A percentile compares a stretch with the other conserved stretches of the same genome.
Conservation (phyloP, 2,329 filamentous ascomycete species). For the Cladophialophora chaetospira region DNA sequence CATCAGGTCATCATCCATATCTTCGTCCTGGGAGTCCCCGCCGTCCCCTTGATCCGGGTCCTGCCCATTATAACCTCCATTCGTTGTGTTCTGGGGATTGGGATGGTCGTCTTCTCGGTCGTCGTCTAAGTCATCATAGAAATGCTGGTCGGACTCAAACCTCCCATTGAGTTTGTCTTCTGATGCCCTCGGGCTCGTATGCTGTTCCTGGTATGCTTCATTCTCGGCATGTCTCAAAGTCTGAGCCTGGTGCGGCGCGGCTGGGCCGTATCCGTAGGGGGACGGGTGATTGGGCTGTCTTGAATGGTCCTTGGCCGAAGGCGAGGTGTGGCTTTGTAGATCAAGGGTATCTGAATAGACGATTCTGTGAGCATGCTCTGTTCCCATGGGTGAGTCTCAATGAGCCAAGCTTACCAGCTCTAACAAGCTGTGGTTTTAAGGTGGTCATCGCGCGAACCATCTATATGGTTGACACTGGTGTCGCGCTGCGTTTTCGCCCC, state of each 20-base stretch:
- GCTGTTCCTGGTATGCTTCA: slow-evolving; percentile 73
- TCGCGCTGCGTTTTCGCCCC: slow-evolving; percentile 25
- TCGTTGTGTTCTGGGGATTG: slow-evolving; percentile 25
- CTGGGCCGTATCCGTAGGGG: slow-evolving; percentile 55
- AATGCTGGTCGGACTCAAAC: slow-evolving; percentile 21
- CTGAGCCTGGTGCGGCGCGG: slow-evolving; percentile 82
- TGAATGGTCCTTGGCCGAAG: slow-evolving; percentile 81
- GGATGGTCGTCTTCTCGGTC: slow-evolving; percentile 59
- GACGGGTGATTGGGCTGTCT: slow-evolving; percentile 56
- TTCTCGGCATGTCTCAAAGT: slow-evolving; percentile 78
- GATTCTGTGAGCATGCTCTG: slow-evolving; percentile 7
- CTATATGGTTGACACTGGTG: slow-evolving; percentile 14
- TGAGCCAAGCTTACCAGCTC: slow-evolving; percentile 44
- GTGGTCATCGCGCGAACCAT: slow-evolving; percentile 33
- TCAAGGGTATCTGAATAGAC: slow-evolving; percentile 78
- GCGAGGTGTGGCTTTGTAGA: slow-evolving; percentile 79
- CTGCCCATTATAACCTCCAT: slow-evolving; percentile 32
- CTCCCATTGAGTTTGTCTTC: slow-evolving; percentile 24
- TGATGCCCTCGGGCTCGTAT: slow-evolving; percentile 60
- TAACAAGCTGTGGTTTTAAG: slow-evolving; percentile 45
- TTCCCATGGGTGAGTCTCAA: neutral
- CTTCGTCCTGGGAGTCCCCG: slow-evolving; percentile 68
- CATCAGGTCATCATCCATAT: slow-evolving; percentile 91
- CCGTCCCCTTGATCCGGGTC: slow-evolving; percentile 52
- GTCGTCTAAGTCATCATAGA: slow-evolving; percentile 55